Conservation (phyloP, 2,329 filamentous ascomycete species). For the Colletotrichum destructivum region DNA sequence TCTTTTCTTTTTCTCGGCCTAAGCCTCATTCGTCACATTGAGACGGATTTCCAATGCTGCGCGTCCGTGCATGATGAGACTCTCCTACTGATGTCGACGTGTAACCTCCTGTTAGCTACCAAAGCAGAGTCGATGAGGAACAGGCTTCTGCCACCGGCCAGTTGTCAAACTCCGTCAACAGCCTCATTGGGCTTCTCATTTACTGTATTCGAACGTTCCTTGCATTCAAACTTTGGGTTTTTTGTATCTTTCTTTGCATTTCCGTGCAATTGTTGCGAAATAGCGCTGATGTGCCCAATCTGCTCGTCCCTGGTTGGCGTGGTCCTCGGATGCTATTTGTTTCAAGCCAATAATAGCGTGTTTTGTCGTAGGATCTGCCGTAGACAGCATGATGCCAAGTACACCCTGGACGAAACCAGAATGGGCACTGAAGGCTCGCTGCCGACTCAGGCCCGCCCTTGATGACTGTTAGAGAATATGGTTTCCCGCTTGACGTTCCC, state of each 20-base stretch:
- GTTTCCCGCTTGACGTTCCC: too few species aligned
- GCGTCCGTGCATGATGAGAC: too few species aligned
- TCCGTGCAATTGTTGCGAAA: conserved; percentile 51
- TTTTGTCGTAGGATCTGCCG: too few species aligned
- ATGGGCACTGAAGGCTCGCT: too few species aligned
- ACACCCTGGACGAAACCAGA: too few species aligned
- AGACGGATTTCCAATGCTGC: too few species aligned
- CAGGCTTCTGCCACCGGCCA: conserved; percentile 40
- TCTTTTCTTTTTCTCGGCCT: too few species aligned
- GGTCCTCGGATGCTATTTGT: conserved; percentile 55
- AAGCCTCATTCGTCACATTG: too few species aligned
- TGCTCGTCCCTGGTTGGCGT: conserved; percentile 53
- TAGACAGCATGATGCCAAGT: too few species aligned
- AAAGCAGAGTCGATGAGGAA: conserved; percentile 34
- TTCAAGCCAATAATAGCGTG: too few species aligned
- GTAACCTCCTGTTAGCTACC: conserved; percentile 39
- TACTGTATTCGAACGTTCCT: conserved; percentile 51
- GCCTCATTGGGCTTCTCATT: conserved; percentile 49
- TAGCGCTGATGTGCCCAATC: conserved; percentile 54
- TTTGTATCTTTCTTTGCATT: conserved; percentile 50
- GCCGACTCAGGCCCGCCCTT: too few species aligned
- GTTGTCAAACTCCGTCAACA: conserved; percentile 49
- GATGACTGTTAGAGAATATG: too few species aligned
- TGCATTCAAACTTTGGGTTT: conserved; percentile 48
- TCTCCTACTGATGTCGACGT: conserved; percentile 5